Base-by-base conservation (phyloP, 352 stramenopile species). In the Phytophthora europaea region DNA sequence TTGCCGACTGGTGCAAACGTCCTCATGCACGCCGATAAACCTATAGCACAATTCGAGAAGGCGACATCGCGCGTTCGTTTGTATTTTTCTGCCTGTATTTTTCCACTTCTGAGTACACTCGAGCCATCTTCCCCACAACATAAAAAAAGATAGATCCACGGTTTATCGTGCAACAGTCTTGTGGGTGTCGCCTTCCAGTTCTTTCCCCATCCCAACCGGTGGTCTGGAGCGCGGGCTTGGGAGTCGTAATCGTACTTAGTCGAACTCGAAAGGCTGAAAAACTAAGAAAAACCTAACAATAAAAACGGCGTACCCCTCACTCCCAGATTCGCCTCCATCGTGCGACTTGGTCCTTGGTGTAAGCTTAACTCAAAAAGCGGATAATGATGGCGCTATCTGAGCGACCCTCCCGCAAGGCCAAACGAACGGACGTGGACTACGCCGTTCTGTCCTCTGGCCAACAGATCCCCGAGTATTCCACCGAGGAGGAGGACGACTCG, bases 391-490 rank as follows among this genome's bases (percentile, higher is more conserved):
- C 65, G 59, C 48, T 76, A 60, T 61, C 64, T 5, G 45, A 78
- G 51, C 84, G 85, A 28, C 84, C 84, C 13, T 69, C 78, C 61
- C 88, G 88, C 59, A 89, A 89, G 34, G 88, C 84, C 28, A 94
- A 94, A 80, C 84, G 87, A 51, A 82, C 82, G 33, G 87, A 90
- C 56, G 83, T 94, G 33, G 85, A 94, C 80, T 94, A 94, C 68
- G 88, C 88, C 31, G 83, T 92, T 76, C 77, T 94, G n/a, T 80
- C 77, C 12, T 92, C 88, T 0, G 88, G 88, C 8, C 82, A 91
- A 79, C 84, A 92, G 66, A 92, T 94, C 69, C 88, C 88, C 53
- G 85, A 93, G 82, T 93, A 91, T 77, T 94, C 88, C 28, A 89
- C 78, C 56, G 84, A 91, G 47, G 74, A 88, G 13, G 85, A 92